A percentile compares a stretch with the other conserved stretches of the same genome.
Conservation (phyloP, 257 asterid species). For the Nicotiana attenuata region DNA sequence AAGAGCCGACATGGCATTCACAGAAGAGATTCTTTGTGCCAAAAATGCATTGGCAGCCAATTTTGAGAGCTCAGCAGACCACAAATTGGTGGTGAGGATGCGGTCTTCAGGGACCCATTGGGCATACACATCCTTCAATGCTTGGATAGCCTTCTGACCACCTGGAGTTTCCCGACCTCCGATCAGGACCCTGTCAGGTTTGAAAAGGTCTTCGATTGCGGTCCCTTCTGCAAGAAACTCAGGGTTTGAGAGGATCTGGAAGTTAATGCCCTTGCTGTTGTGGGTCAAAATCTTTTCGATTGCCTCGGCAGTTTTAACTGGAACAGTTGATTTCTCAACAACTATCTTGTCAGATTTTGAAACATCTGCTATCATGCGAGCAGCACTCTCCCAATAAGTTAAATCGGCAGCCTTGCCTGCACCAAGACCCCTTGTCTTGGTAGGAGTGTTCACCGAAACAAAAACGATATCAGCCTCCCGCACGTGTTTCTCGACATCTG, state of each 20-base stretch:
- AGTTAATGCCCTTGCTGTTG: slow-evolving; percentile 30
- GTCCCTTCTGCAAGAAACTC: slow-evolving; percentile 33
- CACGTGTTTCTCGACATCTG: slow-evolving; percentile 25
- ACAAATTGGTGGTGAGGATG: slow-evolving; percentile 23
- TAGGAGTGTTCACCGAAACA: slow-evolving; percentile 29
- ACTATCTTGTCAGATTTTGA: slow-evolving; percentile 26
- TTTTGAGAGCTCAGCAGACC: slow-evolving; percentile 32
- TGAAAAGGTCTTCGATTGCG: slow-evolving; percentile 22
- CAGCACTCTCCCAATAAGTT: slow-evolving; percentile 32
- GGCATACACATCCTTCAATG: slow-evolving; percentile 22
- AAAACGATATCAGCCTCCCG: slow-evolving; percentile 28
- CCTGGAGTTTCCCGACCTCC: slow-evolving; percentile 29
- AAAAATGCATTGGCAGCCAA: slow-evolving; percentile 29
- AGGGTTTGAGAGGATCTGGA: slow-evolving; percentile 29
- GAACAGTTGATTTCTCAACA: slow-evolving; percentile 29
- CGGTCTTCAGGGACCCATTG: slow-evolving; percentile 26
- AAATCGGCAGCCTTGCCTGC: slow-evolving; percentile 31
- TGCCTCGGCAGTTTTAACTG: slow-evolving; percentile 29
- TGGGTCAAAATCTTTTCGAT: slow-evolving; percentile 29
- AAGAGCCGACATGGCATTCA: slow-evolving; percentile 69
- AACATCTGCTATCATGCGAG: slow-evolving; percentile 30
- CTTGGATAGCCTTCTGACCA: slow-evolving; percentile 22
- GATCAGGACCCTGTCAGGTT: slow-evolving; percentile 29
- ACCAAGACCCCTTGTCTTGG: slow-evolving; percentile 28
- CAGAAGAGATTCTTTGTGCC: slow-evolving; percentile 29